phyloP scores from a whole-genome alignment of 148 eudicot genomes.

The Pouteria glomerata region DNA sequence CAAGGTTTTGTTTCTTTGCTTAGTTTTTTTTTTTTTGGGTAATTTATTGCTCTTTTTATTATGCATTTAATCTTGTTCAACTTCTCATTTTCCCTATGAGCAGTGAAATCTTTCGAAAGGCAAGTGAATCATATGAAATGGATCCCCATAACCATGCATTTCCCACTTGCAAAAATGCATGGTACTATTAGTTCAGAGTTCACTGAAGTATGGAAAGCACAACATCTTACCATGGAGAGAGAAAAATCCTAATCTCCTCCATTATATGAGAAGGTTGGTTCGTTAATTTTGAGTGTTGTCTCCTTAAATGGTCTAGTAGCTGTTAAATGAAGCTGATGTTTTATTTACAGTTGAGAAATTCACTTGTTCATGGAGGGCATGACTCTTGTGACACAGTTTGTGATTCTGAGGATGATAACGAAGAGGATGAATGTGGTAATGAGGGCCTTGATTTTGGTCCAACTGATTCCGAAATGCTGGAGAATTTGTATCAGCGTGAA shows the following conservation, averaged over 20 bases:
- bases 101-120: constrained; percentile 57
- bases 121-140: constrained; percentile 24
- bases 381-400: constrained; percentile 27
- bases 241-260: constrained; percentile 43
- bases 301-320: no score
- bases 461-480: constrained; percentile 70
- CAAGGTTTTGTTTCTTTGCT: background rate
- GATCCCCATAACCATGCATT: constrained; percentile 33
- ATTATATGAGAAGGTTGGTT: constrained; percentile 70
- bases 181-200: constrained; percentile 64
- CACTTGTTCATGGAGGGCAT: constrained; percentile 48
- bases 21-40: constrained; percentile 1
- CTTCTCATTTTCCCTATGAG: constrained; percentile 13
- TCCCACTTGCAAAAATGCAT: constrained; percentile 68
- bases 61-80: constrained; percentile 4
- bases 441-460: constrained; percentile 48
- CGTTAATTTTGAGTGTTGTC: no score
- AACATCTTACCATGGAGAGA: constrained; percentile 18
- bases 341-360: constrained; percentile 63
- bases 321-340: constrained; percentile 15
- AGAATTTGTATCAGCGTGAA: constrained; percentile 41
- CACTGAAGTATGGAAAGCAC: constrained; percentile 54
- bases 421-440: constrained; percentile 40
- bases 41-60: background rate
- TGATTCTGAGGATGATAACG: constrained; percentile 32